Conservation (phyloP, 2,329 filamentous ascomycete species). For the Leptodontidium sp. region DNA sequence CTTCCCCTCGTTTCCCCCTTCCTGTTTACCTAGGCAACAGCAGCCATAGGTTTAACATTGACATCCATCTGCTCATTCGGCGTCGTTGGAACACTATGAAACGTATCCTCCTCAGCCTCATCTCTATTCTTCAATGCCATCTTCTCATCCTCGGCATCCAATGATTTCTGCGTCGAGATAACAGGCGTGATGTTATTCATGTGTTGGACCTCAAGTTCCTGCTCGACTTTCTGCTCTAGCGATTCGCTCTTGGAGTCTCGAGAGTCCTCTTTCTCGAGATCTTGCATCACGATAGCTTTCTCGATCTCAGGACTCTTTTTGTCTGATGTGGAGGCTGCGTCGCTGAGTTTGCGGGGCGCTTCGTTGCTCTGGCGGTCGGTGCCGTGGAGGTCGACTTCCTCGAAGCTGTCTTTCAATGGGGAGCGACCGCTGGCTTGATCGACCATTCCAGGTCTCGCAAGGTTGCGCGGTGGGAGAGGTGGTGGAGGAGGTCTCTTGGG, state of each 20-base stretch:
- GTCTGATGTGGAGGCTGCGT: conserved; percentile 7
- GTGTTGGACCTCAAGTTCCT: conserved; percentile 21
- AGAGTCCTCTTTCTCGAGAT: conserved; percentile 20
- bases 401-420: conserved; percentile 45
- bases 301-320: conserved; percentile 19
- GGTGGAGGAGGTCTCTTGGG: conserved; percentile 81
- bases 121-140: conserved; percentile 2
- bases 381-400: conserved; percentile 44
- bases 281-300: conserved; percentile 13
- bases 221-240: conserved; percentile 24
- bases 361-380: conserved; percentile 30
- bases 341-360: conserved; percentile 1
- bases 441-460: conserved; percentile 54
- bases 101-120: conserved; percentile 32
- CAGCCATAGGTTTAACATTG: conserved; percentile 15
- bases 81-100: conserved; percentile 35
- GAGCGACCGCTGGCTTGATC: conserved; percentile 41
- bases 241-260: conserved; percentile 10
- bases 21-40: conserved; percentile 12
- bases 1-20: neutral
- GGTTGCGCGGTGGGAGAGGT: conserved; percentile 75
- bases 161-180: neutral
- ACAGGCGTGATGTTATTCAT: neutral
- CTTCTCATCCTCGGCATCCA: conserved; percentile 8
- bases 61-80: conserved; percentile 27